Percentiles rank a stretch among this genome's conserved stretches.
Evolutionary conservation across 768 basidiomycete genomes (phyloP).

Genomic region (Kwoniella sp.): DNA sequence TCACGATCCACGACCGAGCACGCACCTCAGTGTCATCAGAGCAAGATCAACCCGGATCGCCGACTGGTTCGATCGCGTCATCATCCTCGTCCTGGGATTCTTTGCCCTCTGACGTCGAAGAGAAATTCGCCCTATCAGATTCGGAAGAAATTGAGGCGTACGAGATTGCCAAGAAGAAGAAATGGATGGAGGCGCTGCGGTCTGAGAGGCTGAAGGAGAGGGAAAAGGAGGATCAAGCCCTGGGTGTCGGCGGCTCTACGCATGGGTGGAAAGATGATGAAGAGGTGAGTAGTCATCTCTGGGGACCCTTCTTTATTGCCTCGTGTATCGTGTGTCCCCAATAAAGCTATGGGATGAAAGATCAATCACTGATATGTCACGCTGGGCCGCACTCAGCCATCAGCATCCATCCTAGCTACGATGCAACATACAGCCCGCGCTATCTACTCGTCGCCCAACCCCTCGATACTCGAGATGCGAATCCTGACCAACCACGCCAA

Average conservation of each 20-base stretch:
- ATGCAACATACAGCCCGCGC: conserved; percentile 77
- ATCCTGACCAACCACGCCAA: conserved; percentile 82
- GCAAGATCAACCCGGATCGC: background rate
- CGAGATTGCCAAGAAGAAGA: conserved; percentile 68
- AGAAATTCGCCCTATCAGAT: conserved; percentile 75
- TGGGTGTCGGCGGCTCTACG: conserved; percentile 66
- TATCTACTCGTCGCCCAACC: conserved; percentile 70
- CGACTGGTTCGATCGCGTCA: conserved; percentile 59
- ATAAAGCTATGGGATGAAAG: background rate
- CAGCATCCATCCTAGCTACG: conserved; percentile 67
- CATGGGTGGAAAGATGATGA: conserved; percentile 24
- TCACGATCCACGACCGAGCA: conserved; percentile 34
- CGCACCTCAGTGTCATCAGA: background rate
- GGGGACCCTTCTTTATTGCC: background rate
- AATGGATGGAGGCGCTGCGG: conserved; percentile 64
- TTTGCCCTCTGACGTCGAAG: conserved; percentile 81
- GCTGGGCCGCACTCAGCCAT: conserved; percentile 11
- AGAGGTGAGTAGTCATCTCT: conserved; percentile 36
- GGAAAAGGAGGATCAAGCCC: conserved; percentile 64
- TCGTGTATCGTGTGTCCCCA: background rate
- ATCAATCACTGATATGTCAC: too few species aligned
- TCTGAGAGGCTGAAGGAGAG: conserved; percentile 64
- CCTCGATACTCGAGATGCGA: conserved; percentile 80
- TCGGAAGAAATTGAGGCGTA: conserved; percentile 68
- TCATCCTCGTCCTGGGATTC: conserved; percentile 66